Base-by-base conservation (phyloP, 1,139 yeast species). In the Candida glucosophila region DNA sequence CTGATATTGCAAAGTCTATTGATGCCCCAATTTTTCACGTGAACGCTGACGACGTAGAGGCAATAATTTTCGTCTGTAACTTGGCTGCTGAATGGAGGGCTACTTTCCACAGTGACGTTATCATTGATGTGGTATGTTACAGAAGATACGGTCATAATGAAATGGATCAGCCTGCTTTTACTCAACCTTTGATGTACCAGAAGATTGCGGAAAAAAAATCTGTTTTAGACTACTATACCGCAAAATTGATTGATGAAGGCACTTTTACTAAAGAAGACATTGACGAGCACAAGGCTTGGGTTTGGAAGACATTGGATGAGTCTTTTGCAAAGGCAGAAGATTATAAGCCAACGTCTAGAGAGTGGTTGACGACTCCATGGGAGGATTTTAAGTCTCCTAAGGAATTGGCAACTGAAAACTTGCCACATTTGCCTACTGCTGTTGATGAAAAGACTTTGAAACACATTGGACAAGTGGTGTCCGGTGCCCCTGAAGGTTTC, bases 11-110 rank as follows among this genome's bases (percentile, higher is more conserved):
- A 44, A 92, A 92, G 67, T 67, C 94, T 21, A 81, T 85, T 52
- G 90, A 90, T 52, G 96, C 97, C 15, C 99, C 98, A 39, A 86
- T 90, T 48, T 90, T 90, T 93, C 99, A 90, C 60, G 97, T 90
- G 28, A 90, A 90, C 52, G 97, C 97, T 14, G 97, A 90, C 55
- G 98, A 92, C 52, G 88, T 83, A 40, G 99, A 90, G 66, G 86
- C 94, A 23, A 77, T 80, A 37, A 81, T 86, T 29, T 92, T 80
- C 52, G 79, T 88, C 43, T 88, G 86, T 72, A 81, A 85, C 59
- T 71, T 90, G 56, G 98, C 98, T 36, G 97, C 98, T 37, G 96
- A 90, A 61, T 90, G 95, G 95, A 80, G 98, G 66, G 85, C 93
- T 27, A 77, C 83, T 36, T 90, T 81, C 88, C 90, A 88, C 65